Evolutionary conservation across 1,284 basidiomycete species (phyloP), one percentile per base, ranked within the genome.

Genomic region (Athelia psychrophila): DNA sequence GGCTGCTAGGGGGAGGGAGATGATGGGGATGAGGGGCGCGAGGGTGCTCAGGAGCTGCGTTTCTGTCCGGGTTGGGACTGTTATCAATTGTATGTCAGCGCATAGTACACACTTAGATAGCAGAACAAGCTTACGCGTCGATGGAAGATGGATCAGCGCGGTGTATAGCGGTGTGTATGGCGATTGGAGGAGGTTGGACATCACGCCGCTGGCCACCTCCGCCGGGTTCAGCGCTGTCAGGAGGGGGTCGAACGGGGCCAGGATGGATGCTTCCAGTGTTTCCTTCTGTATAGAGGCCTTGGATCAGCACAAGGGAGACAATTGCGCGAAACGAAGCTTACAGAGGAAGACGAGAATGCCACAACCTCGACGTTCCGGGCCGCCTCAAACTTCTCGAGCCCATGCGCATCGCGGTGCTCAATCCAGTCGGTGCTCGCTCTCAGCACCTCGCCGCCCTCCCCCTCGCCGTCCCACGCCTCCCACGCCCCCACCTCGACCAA

Each of bases 381-480:
- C 6, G 84, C 79, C 59, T 86, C 84, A 45, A 79, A 79, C 51
- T 76, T 80, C 60, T 88, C 84, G 2, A 84, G 71, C 0, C 83
- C 84, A 58, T 85, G 81, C 2, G 72, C 72, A 62, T 86, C 83
- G 24, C 70, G 72, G 58, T 83, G 81, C 60, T 85, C 83, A 13
- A 83, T 66, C 86, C 85, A 88, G 61, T 84, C 78, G 4, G 85
- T 87, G 2, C 83, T 86, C 5, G 83, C 83, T 22, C 70, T 72
- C 23, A 83, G 60, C 23, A 81, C 64, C 42, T 61, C 64, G 64
- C 67, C 44, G 70, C 33, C 66, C n/a, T 6, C 8, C 27, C 27
- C 27, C 13, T 30, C 71, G 24, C 70, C 61, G 16, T 68, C 69
- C 24, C 67, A 64, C 22, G 76, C 70, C 58, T 85, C 83, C 80